Percentiles rank a stretch among this genome's conserved stretches.
Conservation (phyloP, 2,329 filamentous ascomycete species). For the Aspergillus fijiensis region DNA sequence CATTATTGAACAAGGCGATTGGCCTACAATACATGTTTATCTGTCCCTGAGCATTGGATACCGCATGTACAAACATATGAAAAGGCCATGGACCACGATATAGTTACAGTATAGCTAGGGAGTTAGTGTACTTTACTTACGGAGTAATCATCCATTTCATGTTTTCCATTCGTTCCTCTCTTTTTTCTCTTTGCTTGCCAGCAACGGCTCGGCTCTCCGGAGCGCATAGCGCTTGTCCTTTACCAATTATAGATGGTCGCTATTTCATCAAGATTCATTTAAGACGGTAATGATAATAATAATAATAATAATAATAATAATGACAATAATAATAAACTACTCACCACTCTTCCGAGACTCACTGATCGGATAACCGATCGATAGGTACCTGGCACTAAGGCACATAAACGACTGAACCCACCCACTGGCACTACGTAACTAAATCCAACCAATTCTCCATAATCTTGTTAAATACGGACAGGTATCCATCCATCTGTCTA, state of each 20-base stretch:
- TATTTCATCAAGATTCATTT: not conserved
- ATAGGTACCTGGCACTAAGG: not conserved
- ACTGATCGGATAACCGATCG: constrained; percentile 5
- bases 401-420: not conserved
- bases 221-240: not conserved
- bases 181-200: not conserved
- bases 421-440: not conserved
- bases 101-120: no score
- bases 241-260: not conserved
- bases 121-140: no score
- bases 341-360: not conserved
- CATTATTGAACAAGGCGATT: no score
- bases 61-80: no score
- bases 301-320: not conserved
- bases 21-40: no score
- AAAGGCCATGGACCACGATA: no score
- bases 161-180: no score
- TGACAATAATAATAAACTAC: not conserved
- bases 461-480: no score
- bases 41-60: no score
- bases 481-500: not conserved
- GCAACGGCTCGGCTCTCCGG: not conserved
- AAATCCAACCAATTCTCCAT: no score
- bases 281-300: not conserved
- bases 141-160: no score